These are phyloP conservation scores for Termitomyces sp. DNA, from an alignment of 768 basidiomycete species.

Conservation along the genomic window DNA sequence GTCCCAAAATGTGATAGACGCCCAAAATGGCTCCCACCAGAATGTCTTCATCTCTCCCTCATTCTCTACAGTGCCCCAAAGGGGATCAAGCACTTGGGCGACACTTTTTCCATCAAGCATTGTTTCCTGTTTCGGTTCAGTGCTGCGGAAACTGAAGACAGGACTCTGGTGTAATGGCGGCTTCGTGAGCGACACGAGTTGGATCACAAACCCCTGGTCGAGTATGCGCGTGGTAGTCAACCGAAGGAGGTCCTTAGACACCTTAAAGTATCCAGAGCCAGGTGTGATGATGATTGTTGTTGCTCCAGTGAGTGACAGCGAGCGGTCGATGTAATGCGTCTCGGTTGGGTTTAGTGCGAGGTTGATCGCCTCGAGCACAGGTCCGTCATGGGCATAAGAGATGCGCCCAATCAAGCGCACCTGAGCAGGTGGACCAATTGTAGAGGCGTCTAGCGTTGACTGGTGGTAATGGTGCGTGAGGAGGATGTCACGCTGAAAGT, in stretches of 20 bases:
- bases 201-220: constrained; percentile 88
- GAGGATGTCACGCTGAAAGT: constrained; percentile 87
- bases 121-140: constrained; percentile 49
- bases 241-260: constrained; percentile 83
- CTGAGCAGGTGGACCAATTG: constrained; percentile 41
- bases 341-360: constrained; percentile 90
- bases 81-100: constrained; percentile 53
- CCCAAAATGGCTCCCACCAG: constrained; percentile 92
- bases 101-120: constrained; percentile 36
- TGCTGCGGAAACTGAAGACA: constrained; percentile 81
- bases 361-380: constrained; percentile 93
- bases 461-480: constrained; percentile 87
- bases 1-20: constrained; percentile 81
- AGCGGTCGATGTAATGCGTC: constrained; percentile 93
- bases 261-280: constrained; percentile 90
- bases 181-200: constrained; percentile 86
- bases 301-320: constrained; percentile 82
- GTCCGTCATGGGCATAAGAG: constrained; percentile 89
- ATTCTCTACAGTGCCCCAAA: constrained; percentile 65
- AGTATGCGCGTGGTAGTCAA: constrained; percentile 91
- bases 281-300: constrained; percentile 86
- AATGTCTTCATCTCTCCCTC: constrained; percentile 50
- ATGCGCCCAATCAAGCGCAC: constrained; percentile 74
- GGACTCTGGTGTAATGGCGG: constrained; percentile 91
- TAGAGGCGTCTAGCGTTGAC: constrained; percentile 42